Evolutionary conservation across 192 early-diverging fungal genomes (phyloP).

Genomic region (Podila epicladia): DNA sequence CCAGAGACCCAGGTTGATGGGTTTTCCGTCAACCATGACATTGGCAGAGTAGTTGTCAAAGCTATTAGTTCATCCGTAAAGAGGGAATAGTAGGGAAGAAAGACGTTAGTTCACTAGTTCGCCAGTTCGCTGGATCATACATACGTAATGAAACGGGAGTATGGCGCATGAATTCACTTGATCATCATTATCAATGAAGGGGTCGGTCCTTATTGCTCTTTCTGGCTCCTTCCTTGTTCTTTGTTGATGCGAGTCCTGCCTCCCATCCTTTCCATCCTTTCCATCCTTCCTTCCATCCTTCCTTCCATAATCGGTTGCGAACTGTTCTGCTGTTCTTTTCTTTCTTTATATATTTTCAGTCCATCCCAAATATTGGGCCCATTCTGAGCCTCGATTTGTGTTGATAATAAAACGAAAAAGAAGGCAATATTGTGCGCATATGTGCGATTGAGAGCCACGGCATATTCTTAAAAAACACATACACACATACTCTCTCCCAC

Average conservation of each 20-base stretch:
- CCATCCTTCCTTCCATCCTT: too few species aligned
- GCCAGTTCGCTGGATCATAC: too few species aligned
- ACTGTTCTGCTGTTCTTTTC: background rate
- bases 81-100: background rate
- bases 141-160: too few species aligned
- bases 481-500: background rate
- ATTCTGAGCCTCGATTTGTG: slow-evolving; percentile 1
- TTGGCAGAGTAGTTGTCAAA: slow-evolving; percentile 99
- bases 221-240: too few species aligned
- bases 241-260: too few species aligned
- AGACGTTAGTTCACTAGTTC: background rate
- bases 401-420: background rate
- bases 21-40: slow-evolving; percentile 99
- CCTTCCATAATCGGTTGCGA: background rate
- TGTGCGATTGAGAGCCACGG: background rate
- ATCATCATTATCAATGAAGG: too few species aligned
- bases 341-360: background rate
- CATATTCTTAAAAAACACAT: background rate
- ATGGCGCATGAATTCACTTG: too few species aligned
- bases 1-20: slow-evolving; percentile 98
- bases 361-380: background rate
- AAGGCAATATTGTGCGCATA: background rate
- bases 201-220: too few species aligned
- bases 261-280: too few species aligned
- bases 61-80: slow-evolving; percentile 44